These are phyloP conservation scores for Solanum aculeatissimum DNA, from an alignment of 305 asterid species.

Conservation along the genomic window DNA sequence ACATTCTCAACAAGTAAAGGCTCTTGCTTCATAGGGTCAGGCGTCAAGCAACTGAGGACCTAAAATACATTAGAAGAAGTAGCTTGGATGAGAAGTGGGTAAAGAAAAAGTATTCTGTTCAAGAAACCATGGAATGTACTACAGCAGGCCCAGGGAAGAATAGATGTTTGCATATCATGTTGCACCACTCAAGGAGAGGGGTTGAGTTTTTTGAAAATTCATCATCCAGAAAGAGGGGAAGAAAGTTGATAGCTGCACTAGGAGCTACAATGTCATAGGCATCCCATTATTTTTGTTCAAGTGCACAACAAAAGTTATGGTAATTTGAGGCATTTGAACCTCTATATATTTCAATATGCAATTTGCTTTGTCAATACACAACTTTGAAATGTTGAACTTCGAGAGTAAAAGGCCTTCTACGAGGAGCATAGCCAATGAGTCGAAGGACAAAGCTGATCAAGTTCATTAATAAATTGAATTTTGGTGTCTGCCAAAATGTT, in stretches of 20 bases:
- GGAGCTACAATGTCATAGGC: not conserved
- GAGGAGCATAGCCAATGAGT: not conserved
- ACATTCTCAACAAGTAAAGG: constrained; percentile 65
- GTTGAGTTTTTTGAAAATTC: not conserved
- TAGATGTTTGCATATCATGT: not conserved
- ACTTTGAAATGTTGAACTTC: not conserved
- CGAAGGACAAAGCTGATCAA: not conserved
- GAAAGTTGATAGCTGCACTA: not conserved
- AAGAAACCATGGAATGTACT: not conserved
- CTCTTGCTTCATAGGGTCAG: constrained; percentile 90
- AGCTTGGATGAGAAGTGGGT: not conserved
- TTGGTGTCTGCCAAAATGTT: not conserved
- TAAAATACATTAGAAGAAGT: constrained; percentile 22
- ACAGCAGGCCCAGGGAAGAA: not conserved
- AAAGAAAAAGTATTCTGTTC: not conserved
- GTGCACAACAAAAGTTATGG: not conserved
- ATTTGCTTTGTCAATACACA: not conserved
- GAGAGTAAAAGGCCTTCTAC: not conserved
- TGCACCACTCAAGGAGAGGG: not conserved
- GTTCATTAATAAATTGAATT: not conserved
- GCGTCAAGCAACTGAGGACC: constrained; percentile 56
- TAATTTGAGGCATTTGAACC: not conserved
- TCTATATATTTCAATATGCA: not conserved
- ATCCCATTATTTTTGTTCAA: not conserved
- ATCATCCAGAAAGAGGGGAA: not conserved